Evolutionary conservation across 1,284 basidiomycete species (phyloP).

Genomic region (Ustilago lituana): DNA sequence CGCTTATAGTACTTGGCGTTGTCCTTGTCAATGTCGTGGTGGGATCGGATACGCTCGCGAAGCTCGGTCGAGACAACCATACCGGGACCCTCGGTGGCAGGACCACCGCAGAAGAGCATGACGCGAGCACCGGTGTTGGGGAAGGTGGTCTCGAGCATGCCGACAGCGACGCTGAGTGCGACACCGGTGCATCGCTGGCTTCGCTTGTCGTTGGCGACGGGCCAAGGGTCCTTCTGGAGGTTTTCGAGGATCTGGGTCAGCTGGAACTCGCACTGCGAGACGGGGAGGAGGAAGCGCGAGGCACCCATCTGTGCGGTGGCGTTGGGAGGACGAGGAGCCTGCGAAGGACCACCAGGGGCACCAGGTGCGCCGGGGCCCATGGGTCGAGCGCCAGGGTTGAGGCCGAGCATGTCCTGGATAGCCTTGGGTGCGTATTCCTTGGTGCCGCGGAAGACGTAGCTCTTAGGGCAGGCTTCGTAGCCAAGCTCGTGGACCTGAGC

Average conservation of each 20-base stretch:
- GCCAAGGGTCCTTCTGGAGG: conserved; percentile 93
- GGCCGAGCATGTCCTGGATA: conserved; percentile 97
- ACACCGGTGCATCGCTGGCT: conserved; percentile 95
- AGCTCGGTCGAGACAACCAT: conserved; percentile 96
- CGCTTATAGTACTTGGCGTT: conserved; percentile 97
- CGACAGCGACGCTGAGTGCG: conserved; percentile 91
- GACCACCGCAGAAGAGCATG: conserved; percentile 95
- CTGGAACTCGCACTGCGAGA: conserved; percentile 94
- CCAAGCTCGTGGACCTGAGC: conserved; percentile 98
- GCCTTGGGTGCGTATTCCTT: conserved; percentile 98
- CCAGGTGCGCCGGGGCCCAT: conserved; percentile 70
- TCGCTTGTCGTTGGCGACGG: conserved; percentile 93
- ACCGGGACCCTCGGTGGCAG: conserved; percentile 96
- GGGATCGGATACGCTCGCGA: conserved; percentile 96
- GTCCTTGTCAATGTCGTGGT: conserved; percentile 98
- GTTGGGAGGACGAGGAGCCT: conserved; percentile 75
- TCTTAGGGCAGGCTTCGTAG: conserved; percentile 94
- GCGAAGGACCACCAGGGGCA: conserved; percentile 67
- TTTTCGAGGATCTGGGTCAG: conserved; percentile 92
- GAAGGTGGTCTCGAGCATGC: conserved; percentile 94
- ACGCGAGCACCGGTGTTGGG: conserved; percentile 95
- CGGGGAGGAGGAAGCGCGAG: conserved; percentile 91
- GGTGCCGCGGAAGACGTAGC: conserved; percentile 98
- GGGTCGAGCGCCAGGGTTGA: conserved; percentile 71
- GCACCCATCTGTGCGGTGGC: conserved; percentile 78